Conservation (phyloP, 371 early-diverging fungal species). For the Mortierella sp. region DNA sequence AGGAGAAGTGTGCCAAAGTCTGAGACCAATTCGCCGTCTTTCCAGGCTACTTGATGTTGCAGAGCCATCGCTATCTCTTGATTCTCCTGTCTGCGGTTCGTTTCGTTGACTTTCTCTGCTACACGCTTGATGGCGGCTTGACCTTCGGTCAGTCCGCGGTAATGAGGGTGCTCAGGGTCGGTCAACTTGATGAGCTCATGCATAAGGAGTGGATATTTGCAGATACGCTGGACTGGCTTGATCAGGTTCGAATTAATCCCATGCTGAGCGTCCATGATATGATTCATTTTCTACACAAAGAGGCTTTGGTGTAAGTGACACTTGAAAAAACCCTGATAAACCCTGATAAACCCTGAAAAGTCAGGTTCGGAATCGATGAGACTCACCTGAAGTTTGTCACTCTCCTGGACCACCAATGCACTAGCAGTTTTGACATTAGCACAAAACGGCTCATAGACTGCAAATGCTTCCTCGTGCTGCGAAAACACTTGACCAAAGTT, state of each 20-base stretch:
- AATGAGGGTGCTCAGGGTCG: slow-evolving; percentile 73
- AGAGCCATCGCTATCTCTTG: slow-evolving; percentile 79
- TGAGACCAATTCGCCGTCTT: slow-evolving; percentile 77
- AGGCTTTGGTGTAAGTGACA: too few relatives aligned
- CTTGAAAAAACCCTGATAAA: too few relatives aligned
- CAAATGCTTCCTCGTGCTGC: slow-evolving; percentile 86
- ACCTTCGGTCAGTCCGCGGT: slow-evolving; percentile 82
- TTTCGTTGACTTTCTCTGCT: slow-evolving; percentile 92
- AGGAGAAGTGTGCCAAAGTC: slow-evolving; percentile 86
- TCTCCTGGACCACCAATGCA: slow-evolving; percentile 61
- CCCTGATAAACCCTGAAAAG: too few relatives aligned
- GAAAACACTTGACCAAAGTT: slow-evolving; percentile 85
- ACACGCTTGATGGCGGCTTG: slow-evolving; percentile 86
- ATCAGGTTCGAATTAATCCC: slow-evolving; percentile 92
- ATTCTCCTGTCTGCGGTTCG: slow-evolving; percentile 90
- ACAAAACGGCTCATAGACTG: slow-evolving; percentile 94
- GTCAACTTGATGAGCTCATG: slow-evolving; percentile 86
- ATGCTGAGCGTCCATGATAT: slow-evolving; percentile 85
- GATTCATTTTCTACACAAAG: slow-evolving; percentile 59
- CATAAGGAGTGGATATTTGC: slow-evolving; percentile 95
- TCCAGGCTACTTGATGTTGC: slow-evolving; percentile 83
- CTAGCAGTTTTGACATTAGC: slow-evolving; percentile 88
- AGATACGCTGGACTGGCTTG: slow-evolving; percentile 97
- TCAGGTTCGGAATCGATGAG: too few relatives aligned
- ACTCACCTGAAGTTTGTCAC: slow-evolving; percentile 60